These are phyloP conservation scores for Boletus tomentosulus DNA, from an alignment of 768 basidiomycete genomes.

Conservation along the genomic window DNA sequence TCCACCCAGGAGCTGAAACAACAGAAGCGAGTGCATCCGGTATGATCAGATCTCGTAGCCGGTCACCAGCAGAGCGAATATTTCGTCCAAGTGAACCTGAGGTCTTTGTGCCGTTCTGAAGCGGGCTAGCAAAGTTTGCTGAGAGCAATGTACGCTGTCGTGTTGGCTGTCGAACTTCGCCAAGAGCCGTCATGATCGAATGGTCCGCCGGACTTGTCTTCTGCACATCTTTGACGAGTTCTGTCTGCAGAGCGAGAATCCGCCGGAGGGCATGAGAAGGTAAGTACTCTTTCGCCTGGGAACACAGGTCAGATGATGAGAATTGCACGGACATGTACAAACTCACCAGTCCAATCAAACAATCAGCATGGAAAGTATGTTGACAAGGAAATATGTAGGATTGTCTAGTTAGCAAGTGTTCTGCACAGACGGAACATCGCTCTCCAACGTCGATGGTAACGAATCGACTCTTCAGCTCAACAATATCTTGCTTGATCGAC, in stretches of 20 bases:
- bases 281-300: constrained; percentile 87
- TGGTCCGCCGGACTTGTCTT: constrained; percentile 32
- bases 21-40: constrained; percentile 89
- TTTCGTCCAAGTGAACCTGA: constrained; percentile 72
- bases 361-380: constrained; percentile 97
- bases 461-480: constrained; percentile 80
- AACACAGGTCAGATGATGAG: constrained; percentile 1
- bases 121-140: constrained; percentile 59
- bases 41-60: constrained; percentile 84
- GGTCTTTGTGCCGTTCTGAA: constrained; percentile 62
- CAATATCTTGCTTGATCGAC: constrained; percentile 89
- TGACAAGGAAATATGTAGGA: constrained; percentile 99
- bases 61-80: constrained; percentile 84
- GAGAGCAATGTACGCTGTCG: constrained; percentile 69
- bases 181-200: constrained; percentile 30
- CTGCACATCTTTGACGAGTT: constrained; percentile 61
- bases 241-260: constrained; percentile 80
- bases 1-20: constrained; percentile 76
- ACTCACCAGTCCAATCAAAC: constrained; percentile 88
- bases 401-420: constrained; percentile 76
- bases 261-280: constrained; percentile 77
- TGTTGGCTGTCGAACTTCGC: constrained; percentile 40
- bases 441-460: constrained; percentile 88
- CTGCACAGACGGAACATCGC: constrained; percentile 77
- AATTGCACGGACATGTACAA: background rate